Conservation (phyloP, 305 asterid genomes). For the Plantago coronopus region DNA sequence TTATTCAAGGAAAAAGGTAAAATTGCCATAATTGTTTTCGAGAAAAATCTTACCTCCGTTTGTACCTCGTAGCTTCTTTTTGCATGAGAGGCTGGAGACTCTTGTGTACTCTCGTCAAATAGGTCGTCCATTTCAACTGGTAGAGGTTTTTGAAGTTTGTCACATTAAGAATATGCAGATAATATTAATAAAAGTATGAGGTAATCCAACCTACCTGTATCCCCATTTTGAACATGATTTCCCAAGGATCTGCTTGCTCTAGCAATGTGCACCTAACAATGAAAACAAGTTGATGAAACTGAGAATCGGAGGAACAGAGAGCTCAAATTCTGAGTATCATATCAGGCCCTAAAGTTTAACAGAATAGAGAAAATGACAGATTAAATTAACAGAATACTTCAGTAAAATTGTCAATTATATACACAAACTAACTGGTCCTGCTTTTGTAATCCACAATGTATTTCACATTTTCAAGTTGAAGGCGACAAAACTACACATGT, state of each 20-base stretch:
- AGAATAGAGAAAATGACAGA: too few species aligned
- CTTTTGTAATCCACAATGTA: too few species aligned
- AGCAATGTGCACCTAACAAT: conserved; percentile 33
- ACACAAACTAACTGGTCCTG: too few species aligned
- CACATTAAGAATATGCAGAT: conserved; percentile 14
- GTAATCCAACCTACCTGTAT: conserved; percentile 21
- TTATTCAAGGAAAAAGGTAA: conserved; percentile 17
- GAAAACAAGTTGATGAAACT: conserved; percentile 3
- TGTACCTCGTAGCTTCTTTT: conserved; percentile 22
- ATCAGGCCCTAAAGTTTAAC: too few species aligned
- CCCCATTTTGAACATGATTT: conserved; percentile 23
- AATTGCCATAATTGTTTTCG: conserved; percentile 14
- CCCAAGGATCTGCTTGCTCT: conserved; percentile 30
- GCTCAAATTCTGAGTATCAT: background rate
- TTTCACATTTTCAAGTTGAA: too few species aligned
- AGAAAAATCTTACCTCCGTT: background rate
- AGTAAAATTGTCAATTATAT: too few species aligned
- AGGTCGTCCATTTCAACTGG: conserved; percentile 30
- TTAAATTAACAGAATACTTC: too few species aligned
- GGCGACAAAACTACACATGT: too few species aligned
- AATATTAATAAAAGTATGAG: conserved; percentile 1
- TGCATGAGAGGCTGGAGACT: conserved; percentile 17
- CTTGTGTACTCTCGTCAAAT: conserved; percentile 19
- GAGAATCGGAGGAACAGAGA: background rate
- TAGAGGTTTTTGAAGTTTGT: conserved; percentile 10